Evolutionary conservation across 2,329 filamentous ascomycete species (phyloP).

Genomic region (Aspergillus cejpii): DNA sequence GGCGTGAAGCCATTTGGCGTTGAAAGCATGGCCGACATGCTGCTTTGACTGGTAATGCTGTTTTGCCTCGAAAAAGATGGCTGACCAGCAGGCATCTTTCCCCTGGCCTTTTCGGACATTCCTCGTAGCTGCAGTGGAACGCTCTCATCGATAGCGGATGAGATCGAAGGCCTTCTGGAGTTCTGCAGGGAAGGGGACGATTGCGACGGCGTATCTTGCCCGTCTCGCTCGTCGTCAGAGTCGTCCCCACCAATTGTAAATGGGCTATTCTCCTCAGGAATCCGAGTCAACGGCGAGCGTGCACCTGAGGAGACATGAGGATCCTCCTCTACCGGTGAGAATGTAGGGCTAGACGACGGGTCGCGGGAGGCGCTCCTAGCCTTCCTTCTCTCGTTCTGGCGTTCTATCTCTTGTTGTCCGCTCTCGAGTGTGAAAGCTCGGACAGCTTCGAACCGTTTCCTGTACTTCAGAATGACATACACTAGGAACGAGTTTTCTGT

Average conservation of each 20-base stretch:
- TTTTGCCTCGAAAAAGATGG: conserved; percentile 84
- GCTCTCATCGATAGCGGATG: conserved; percentile 64
- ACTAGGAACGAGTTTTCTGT: conserved; percentile 74
- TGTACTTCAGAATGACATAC: conserved; percentile 69
- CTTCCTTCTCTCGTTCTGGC: conserved; percentile 64
- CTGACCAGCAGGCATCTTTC: conserved; percentile 83
- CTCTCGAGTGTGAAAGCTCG: conserved; percentile 86
- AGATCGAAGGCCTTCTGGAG: conserved; percentile 62
- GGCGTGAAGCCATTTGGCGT: conserved; percentile 63
- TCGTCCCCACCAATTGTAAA: conserved; percentile 82
- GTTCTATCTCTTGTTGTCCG: conserved; percentile 83
- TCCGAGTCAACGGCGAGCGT: conserved; percentile 56
- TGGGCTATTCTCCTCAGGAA: conserved; percentile 69
- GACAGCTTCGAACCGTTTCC: conserved; percentile 75
- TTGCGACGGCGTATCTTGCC: conserved; percentile 53
- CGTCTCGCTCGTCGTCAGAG: conserved; percentile 57
- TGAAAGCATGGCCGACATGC: conserved; percentile 54
- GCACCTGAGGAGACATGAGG: conserved; percentile 44
- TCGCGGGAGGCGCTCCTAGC: conserved; percentile 45
- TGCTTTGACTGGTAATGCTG: conserved; percentile 72
- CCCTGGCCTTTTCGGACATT: conserved; percentile 95
- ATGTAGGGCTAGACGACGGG: conserved; percentile 28
- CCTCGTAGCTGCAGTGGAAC: conserved; percentile 76
- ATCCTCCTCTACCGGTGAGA: conserved; percentile 39
- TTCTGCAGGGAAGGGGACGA: conserved; percentile 51